Evolutionary conservation across 495 filamentous ascomycete species (phyloP), one percentile per base, ranked within the genome.

Genomic region (Rostrohypoxylon terebratum): DNA sequence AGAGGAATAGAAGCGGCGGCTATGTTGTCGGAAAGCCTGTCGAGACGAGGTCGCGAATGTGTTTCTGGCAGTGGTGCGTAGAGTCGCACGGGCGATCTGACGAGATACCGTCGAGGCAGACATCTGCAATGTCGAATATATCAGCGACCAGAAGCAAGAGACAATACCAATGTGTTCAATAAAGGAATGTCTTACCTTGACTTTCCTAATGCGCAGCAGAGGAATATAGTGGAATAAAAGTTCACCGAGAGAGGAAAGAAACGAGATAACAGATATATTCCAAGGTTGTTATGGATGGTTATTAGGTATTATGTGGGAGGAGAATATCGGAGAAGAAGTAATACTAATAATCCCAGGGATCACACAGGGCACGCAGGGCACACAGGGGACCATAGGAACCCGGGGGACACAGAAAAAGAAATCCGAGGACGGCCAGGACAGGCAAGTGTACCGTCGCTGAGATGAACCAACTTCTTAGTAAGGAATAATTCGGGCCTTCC

Each of bases 1-100:
- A 33, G 92, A 92, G 38, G 94, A 88, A 83, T 95, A 97, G 78
- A 90, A 89, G 57, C 92, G 91, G 66, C 89, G 90, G 77, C 86
- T 84, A 69, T 87, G 80, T 74, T 87, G 85, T 77, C 89, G 91
- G 82, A 91, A 87, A 65, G 85, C 84, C 71, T 89, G 86, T 50
- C 86, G 85, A 40, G 87, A 83, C 36, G 85, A 80, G 33, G 80
- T 81, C 40, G 82, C 78, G 66, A 85, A 76, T 21, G 83, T 81
- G 60, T 81, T 83, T 51, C 84, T 84, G 63, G 83, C 76, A 31
- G 86, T 81, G 60, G 86, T 83, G 76, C 87, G 88, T 73, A 90
- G 79, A 50, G 84, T 82, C 71, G 88, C 86, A 70, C 89, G 89
- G 72, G 88, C 80, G 78, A 87, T 78, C 66, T 84, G 82, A 68